These are phyloP conservation scores for Quercus gilva DNA, from an alignment of 306 rosid species.

Conservation along the genomic window DNA sequence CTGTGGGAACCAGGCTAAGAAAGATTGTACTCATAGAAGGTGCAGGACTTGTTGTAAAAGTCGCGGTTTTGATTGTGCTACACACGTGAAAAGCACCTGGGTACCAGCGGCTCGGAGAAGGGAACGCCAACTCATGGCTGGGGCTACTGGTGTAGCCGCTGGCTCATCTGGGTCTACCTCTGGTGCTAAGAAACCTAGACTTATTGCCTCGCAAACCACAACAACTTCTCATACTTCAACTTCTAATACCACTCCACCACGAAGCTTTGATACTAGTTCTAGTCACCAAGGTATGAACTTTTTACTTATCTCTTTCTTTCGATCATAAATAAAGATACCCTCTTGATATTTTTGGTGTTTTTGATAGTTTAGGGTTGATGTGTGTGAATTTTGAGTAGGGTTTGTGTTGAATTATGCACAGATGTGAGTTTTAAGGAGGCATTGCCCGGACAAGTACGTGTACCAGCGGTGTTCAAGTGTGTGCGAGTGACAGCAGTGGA, in stretches of 20 bases:
- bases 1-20: conserved; percentile 96
- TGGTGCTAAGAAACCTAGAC: conserved; percentile 73
- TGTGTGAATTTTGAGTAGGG: conserved; percentile 21
- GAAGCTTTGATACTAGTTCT: conserved; percentile 89
- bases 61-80: conserved; percentile 81
- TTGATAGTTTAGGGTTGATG: neutral
- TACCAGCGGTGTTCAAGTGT: conserved; percentile 89
- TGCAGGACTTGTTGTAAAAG: conserved; percentile 95
- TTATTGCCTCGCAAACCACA: conserved; percentile 67
- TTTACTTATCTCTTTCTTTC: neutral
- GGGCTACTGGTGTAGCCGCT: conserved; percentile 3
- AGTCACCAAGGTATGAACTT: conserved; percentile 73
- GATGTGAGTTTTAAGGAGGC: conserved; percentile 64
- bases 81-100: conserved; percentile 98
- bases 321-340: neutral
- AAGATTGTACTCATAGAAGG: conserved; percentile 74
- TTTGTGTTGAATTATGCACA: conserved; percentile 25
- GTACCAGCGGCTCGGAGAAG: conserved; percentile 87
- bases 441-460: conserved; percentile 82
- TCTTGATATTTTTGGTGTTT: neutral
- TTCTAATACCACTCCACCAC: conserved; percentile 92
- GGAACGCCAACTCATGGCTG: conserved; percentile 62
- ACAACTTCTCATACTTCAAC: conserved; percentile 85
- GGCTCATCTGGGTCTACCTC: conserved; percentile 76
- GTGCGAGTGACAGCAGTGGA: conserved; percentile 86